Conservation (phyloP, 2,329 filamentous ascomycete species). For the Aaosphaeria pasadenensis region DNA sequence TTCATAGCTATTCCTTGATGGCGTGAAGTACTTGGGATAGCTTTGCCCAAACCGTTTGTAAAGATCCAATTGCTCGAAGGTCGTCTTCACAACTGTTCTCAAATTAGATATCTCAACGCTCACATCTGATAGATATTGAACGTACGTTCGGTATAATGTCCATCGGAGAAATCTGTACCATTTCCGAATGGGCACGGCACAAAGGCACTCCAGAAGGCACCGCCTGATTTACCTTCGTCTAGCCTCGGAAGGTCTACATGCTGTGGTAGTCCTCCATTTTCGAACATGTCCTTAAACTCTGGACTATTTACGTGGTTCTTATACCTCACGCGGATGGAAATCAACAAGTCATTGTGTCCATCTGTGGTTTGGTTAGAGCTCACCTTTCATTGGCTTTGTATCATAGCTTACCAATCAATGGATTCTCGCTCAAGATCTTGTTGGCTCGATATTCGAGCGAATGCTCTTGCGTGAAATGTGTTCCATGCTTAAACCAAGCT, state of each 20-base stretch:
- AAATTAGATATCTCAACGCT: background rate
- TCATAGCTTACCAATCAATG: conserved; percentile 37
- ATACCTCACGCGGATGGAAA: conserved; percentile 64
- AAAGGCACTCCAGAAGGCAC: conserved; percentile 92
- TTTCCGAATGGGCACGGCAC: conserved; percentile 68
- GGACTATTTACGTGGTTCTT: conserved; percentile 74
- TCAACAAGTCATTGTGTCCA: conserved; percentile 85
- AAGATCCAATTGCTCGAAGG: conserved; percentile 73
- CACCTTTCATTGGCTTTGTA: background rate
- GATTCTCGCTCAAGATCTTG: conserved; percentile 32
- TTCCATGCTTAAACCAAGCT: too few relatives aligned
- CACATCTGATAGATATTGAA: background rate
- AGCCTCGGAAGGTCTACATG: conserved; percentile 82
- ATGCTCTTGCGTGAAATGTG: too few relatives aligned
- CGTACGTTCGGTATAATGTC: conserved; percentile 66
- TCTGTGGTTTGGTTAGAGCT: conserved; percentile 52
- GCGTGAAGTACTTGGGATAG: conserved; percentile 70
- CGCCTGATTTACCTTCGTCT: conserved; percentile 68
- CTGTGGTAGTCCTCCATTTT: conserved; percentile 62
- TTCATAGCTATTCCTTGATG: conserved; percentile 56
- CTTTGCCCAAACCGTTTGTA: conserved; percentile 60
- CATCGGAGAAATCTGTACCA: conserved; percentile 69
- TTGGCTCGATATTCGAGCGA: too few relatives aligned
- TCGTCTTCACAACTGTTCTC: conserved; percentile 58
- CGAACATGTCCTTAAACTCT: conserved; percentile 73